Percentiles rank a stretch among this genome's conserved stretches.
Evolutionary conservation across 1,139 yeast species (phyloP).

Genomic region (Yamadazyma buinensis): DNA sequence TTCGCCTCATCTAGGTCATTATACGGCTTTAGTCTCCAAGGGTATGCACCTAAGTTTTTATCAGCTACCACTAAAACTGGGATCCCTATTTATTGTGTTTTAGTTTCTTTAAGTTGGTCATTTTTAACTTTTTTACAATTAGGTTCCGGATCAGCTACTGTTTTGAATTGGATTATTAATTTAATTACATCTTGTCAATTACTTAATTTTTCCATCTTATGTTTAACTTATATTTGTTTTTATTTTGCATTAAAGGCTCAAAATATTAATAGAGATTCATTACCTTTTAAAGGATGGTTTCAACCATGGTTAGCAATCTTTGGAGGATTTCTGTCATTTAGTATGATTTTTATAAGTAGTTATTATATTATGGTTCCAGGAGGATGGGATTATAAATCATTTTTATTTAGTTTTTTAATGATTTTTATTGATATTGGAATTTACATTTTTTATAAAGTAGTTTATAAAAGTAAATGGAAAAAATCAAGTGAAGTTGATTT

Average conservation of each 20-base stretch:
- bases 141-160: constrained; percentile 38
- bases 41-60: constrained; percentile 51
- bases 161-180: constrained; percentile 68
- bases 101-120: constrained; percentile 27
- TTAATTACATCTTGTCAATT: constrained; percentile 63
- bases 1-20: constrained; percentile 44
- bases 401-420: constrained; percentile 66
- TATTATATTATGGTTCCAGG: constrained; percentile 66
- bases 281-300: constrained; percentile 49
- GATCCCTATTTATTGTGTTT: constrained; percentile 30
- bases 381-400: constrained; percentile 56
- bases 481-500: constrained; percentile 47
- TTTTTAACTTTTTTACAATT: constrained; percentile 50
- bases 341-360: constrained; percentile 63
- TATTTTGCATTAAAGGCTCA: constrained; percentile 63
- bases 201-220: constrained; percentile 63
- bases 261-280: constrained; percentile 43
- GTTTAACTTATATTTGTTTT: constrained; percentile 58
- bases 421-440: constrained; percentile 59
- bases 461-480: constrained; percentile 50
- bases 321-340: constrained; percentile 26
- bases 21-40: constrained; percentile 43
- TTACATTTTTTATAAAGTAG: constrained; percentile 52
- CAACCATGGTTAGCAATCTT: constrained; percentile 43
- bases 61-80: constrained; percentile 34